These are phyloP conservation scores for Emergomyces africanus DNA, from an alignment of 2,329 filamentous ascomycete species.

Conservation along the genomic window DNA sequence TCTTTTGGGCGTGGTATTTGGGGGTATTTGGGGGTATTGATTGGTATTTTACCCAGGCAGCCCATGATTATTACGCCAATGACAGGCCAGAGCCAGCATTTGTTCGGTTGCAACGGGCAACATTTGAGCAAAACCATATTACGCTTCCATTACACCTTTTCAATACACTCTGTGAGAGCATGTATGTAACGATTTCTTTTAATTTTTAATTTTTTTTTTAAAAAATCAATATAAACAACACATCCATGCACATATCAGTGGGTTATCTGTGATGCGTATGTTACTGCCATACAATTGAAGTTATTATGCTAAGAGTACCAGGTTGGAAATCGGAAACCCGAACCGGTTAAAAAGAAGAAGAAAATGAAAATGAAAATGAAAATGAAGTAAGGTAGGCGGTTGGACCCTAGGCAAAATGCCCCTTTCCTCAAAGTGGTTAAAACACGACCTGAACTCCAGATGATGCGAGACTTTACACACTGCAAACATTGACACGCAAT, in stretches of 20 bases:
- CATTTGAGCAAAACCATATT: background rate
- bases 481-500: background rate
- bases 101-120: conserved; percentile 2
- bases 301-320: background rate
- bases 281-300: no score
- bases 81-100: conserved; percentile 1
- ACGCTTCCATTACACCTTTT: conserved; percentile 3
- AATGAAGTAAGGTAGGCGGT: background rate
- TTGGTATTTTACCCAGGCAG: background rate
- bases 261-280: background rate
- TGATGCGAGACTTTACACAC: background rate
- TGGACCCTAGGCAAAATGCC: background rate
- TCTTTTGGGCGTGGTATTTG: background rate
- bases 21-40: background rate
- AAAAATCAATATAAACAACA: background rate
- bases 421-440: background rate
- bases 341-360: background rate
- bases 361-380: background rate
- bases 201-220: no score
- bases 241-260: background rate
- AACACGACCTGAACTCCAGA: background rate
- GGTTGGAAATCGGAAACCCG: background rate
- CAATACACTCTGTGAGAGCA: no score
- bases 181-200: no score
- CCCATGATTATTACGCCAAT: background rate